These are phyloP conservation scores for Solanum pinnatisectum DNA, from an alignment of 257 asterid species.

Conservation along the genomic window DNA sequence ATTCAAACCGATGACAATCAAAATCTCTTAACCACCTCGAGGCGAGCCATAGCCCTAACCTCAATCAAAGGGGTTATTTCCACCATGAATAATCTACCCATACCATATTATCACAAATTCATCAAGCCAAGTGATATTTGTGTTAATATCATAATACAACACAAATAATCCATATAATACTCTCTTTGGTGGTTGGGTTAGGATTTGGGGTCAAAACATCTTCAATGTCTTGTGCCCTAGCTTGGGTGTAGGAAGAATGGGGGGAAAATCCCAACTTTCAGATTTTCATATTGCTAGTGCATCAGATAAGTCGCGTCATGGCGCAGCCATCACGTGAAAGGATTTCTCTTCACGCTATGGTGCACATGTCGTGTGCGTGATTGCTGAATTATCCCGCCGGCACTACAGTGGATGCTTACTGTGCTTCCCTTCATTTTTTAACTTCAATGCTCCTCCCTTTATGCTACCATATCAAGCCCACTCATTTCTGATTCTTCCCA, in stretches of 20 bases:
- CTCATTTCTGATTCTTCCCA: neutral
- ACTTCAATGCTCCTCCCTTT: neutral
- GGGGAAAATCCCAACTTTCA: neutral
- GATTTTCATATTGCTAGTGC: neutral
- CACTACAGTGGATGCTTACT: neutral
- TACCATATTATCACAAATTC: neutral
- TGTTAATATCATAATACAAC: neutral
- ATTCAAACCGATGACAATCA: neutral
- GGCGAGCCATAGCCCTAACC: neutral
- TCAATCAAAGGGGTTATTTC: neutral
- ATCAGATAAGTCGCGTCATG: neutral
- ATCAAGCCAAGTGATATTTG: neutral
- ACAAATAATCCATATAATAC: neutral
- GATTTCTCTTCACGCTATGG: neutral
- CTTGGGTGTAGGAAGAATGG: neutral
- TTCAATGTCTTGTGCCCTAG: neutral
- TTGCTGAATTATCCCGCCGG: neutral
- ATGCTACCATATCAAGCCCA: neutral
- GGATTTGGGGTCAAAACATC: neutral
- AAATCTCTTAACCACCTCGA: neutral
- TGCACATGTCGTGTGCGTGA: neutral
- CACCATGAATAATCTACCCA: neutral
- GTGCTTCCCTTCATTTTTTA: neutral
- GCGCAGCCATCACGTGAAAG: neutral
- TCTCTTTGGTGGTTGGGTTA: neutral